Base-by-base conservation (phyloP, 257 asterid genomes). In the Primulina huaijiensis region DNA sequence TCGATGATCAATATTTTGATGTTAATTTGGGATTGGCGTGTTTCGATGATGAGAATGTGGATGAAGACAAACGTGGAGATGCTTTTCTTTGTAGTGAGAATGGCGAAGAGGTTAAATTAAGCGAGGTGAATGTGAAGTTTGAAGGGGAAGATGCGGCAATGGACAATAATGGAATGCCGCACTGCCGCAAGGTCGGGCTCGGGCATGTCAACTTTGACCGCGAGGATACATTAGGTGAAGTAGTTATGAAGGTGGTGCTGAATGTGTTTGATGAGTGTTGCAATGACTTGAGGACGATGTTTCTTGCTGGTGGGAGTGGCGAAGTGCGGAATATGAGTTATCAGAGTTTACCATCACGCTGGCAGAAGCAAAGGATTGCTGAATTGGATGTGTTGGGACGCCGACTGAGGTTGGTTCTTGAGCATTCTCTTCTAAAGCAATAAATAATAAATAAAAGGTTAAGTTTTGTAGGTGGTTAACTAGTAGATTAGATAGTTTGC, bases 121-220 rank as follows among this genome's bases (percentile, higher is more conserved):
- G 89, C 16, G 97, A 87, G 84, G 97, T 88, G 77, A 84, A 88
- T 78, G 96, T 88, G 81, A 82, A 84, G 76, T 79, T 87, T 61
- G 96, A 85, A 72, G 82, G 74, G 68, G 80, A 63, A 19, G 81
- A 73, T 11, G 74, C 46, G 9, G 71, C 59, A 17, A 60, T 60
- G 77, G 78, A 23, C 52, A 78, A 74, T 27, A 75, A 64, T 11
- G 78, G 62, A 31, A 56, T 50, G 7, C 56, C 16, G 7, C 56
- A 16, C 20, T 16, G 56, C 20, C 56, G 56, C 56, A 46, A 75
- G 25, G 58, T 58, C 19, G 78, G 21, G 29, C 70, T 75, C 4
- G 69, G 58, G 43, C 71, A 67, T 21, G 27, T 7, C 19, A 71
- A 68, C 59, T 53, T 60, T 2, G 67, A 38, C 2, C 2, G 64